Conservation (phyloP, 169 alveolate species). For the Hammondia hammondi region DNA sequence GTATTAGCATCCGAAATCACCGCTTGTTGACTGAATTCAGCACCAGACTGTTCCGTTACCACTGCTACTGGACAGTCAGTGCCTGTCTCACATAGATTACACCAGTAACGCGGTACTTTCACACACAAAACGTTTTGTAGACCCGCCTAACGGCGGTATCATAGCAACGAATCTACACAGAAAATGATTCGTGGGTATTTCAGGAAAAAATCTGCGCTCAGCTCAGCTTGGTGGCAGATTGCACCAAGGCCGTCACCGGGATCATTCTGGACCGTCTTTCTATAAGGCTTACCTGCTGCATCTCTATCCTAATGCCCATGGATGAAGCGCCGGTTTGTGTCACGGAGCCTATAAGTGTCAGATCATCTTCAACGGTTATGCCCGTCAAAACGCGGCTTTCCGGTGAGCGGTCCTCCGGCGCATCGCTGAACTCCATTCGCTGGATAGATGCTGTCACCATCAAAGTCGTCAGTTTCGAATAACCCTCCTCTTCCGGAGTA, state of each 20-base stretch:
- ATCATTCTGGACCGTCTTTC: not conserved
- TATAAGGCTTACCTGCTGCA: slow-evolving; percentile 48
- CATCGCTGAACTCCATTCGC: slow-evolving; percentile 38
- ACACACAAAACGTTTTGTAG: not conserved
- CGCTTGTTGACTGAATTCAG: too few relatives aligned
- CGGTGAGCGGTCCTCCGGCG: not conserved
- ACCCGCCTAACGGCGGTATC: too few relatives aligned
- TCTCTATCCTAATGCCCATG: slow-evolving; percentile 30
- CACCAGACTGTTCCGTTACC: not conserved
- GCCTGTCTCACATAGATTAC: not conserved
- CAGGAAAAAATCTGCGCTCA: too few relatives aligned
- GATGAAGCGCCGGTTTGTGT: slow-evolving; percentile 52
- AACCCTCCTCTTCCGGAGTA: slow-evolving; percentile 49
- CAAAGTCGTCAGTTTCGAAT: slow-evolving; percentile 28
- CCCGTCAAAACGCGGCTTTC: not conserved
- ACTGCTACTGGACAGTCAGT: not conserved
- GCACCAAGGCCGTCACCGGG: not conserved
- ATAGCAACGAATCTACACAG: too few relatives aligned
- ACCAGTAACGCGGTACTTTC: not conserved
- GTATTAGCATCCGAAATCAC: too few relatives aligned
- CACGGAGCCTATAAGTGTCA: slow-evolving; percentile 42
- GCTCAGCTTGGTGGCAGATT: not conserved
- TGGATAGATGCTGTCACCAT: slow-evolving; percentile 62
- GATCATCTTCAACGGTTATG: slow-evolving; percentile 52
- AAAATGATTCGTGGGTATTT: too few relatives aligned